These are phyloP conservation scores for Candida nonsorbophila DNA, from an alignment of 805 yeast genomes.

Conservation along the genomic window DNA sequence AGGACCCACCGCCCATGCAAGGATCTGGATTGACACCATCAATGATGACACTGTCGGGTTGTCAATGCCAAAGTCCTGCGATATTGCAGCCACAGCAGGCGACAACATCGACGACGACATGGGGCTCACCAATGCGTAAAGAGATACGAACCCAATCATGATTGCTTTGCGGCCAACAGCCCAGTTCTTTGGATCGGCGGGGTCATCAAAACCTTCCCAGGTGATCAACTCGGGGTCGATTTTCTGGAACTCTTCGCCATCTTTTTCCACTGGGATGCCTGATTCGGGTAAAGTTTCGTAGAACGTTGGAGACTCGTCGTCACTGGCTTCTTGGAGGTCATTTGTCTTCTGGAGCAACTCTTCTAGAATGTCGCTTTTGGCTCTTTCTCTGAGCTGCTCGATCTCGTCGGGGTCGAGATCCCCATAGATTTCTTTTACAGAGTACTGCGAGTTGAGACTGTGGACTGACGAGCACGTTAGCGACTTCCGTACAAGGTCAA, in stretches of 20 bases:
- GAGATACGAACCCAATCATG: conserved; percentile 43
- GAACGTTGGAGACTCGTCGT: conserved; percentile 5
- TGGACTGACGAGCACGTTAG: conserved; percentile 8
- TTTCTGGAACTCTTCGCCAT: conserved; percentile 48
- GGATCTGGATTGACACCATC: conserved; percentile 30
- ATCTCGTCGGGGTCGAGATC: conserved; percentile 24
- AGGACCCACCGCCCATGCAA: conserved; percentile 39
- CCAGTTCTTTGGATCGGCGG: conserved; percentile 66
- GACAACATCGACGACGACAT: conserved; percentile 51
- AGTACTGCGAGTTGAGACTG: conserved; percentile 8
- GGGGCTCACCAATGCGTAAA: conserved; percentile 56
- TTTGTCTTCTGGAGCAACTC: conserved; percentile 16
- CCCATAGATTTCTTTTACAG: conserved; percentile 28
- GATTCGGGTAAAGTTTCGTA: conserved; percentile 14
- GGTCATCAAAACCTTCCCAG: conserved; percentile 62
- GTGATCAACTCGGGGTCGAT: conserved; percentile 65
- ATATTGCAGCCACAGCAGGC: conserved; percentile 27
- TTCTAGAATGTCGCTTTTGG: conserved; percentile 24
- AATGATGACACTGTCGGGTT: conserved; percentile 20
- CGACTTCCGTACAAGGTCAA: conserved; percentile 13
- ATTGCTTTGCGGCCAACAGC: conserved; percentile 30
- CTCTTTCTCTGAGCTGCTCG: conserved; percentile 21
- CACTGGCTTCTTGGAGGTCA: conserved; percentile 9
- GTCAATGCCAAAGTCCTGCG: conserved; percentile 23
- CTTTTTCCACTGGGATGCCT: conserved; percentile 29